Evolutionary conservation across 768 basidiomycete species (phyloP).

Genomic region (Clitopilus hobsonii): DNA sequence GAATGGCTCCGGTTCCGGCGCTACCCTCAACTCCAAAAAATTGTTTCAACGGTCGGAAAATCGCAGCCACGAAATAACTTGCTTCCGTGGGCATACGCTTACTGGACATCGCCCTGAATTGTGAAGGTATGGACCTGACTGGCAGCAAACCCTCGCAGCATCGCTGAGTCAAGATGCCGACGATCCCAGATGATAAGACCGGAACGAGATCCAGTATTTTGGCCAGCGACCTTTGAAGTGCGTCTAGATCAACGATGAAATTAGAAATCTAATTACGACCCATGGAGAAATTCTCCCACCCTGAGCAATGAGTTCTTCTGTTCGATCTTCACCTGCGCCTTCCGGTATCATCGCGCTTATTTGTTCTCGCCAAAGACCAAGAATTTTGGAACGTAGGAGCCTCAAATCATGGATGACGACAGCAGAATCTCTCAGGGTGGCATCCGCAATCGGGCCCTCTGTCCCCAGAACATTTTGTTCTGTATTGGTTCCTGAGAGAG

Average conservation of each 20-base stretch:
- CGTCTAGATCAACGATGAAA: slow-evolving; percentile 32
- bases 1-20: slow-evolving; percentile 53
- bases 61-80: slow-evolving; percentile 79
- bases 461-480: slow-evolving; percentile 17
- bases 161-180: slow-evolving; percentile 69
- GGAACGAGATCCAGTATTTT: slow-evolving; percentile 47
- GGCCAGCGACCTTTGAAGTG: slow-evolving; percentile 49
- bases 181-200: slow-evolving; percentile 58
- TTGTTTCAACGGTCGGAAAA: slow-evolving; percentile 74
- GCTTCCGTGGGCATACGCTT: slow-evolving; percentile 70
- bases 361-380: slow-evolving; percentile 63
- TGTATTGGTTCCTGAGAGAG: slow-evolving; percentile 9
- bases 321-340: slow-evolving; percentile 10
- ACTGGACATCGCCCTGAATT: slow-evolving; percentile 82
- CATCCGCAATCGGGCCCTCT: slow-evolving; percentile 50
- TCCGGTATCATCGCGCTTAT: slow-evolving; percentile 61
- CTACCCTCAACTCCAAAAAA: slow-evolving; percentile 63
- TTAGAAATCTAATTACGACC: slow-evolving; percentile 2
- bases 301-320: slow-evolving; percentile 40
- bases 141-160: slow-evolving; percentile 82
- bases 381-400: slow-evolving; percentile 45
- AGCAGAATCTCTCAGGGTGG: slow-evolving; percentile 58
- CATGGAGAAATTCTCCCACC: slow-evolving; percentile 26
- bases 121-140: slow-evolving; percentile 84
- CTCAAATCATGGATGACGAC: slow-evolving; percentile 67